Base-by-base conservation (phyloP, 148 eudicot species). In the Talinum fruticosum region DNA sequence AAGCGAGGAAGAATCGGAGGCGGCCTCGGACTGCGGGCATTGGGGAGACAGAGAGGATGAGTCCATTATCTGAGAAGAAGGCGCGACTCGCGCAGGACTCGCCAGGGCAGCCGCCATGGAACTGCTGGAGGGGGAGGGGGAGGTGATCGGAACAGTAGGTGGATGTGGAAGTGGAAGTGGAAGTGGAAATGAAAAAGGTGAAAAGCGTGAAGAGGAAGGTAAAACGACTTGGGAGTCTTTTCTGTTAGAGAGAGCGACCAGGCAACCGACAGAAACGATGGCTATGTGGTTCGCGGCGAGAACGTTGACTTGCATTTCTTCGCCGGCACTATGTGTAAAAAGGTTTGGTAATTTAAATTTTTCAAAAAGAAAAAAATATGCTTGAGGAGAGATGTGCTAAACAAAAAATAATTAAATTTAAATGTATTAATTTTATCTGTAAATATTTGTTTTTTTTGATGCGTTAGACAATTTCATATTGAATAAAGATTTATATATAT, bases 11-110 rank as follows among this genome's bases (percentile, higher is more conserved):
- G 82, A 78, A 26, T 57, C 66, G 38, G 67, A 69, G 32, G 36
- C 47, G 36, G 29, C 35, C 23, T 68, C 81, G 30, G 81, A 59
- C 0, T 59, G 10, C 53, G 68, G 78, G 0, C 49, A 73, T 8
- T 79, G 71, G 26, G 64, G 80, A 69, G 81, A 69, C 66, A 71
- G 44, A 78, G 32, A 6, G 29, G 80, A 54, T 0, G 80, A 67
- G 36, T 78, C 78, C 85, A 83, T 83, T 0, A 61, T 70, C 53
- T 83, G 85, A 75, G 85, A 75, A 16, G 85, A 75, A 35, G 85
- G 85, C 1, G 78, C 74, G 68, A 68, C 57, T 32, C 30, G 75
- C 30, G 77, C 2, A 1, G 85, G 72, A n/a, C 53, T 75, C 8
- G 79, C 71, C 54, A 79, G 0, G 29, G 81, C 79, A 13, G 81